These are phyloP conservation scores for Hippophae rhamnoides DNA, from an alignment of 306 rosid genomes.

Conservation along the genomic window DNA sequence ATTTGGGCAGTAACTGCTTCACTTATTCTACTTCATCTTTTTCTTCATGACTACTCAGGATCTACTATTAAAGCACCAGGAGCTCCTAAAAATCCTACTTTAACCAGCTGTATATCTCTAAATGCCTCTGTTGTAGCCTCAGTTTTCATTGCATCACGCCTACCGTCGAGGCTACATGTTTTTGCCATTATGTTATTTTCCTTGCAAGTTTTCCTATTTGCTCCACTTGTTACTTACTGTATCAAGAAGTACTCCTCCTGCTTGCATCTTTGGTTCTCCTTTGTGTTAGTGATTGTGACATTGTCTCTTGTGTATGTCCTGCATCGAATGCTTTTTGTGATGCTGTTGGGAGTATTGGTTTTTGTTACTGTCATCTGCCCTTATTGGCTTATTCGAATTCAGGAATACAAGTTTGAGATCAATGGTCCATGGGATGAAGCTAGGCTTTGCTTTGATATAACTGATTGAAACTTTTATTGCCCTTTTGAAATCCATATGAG, in stretches of 20 bases:
- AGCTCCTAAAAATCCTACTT: slow-evolving; percentile 49
- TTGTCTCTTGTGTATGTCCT: slow-evolving; percentile 51
- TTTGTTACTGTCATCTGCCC: slow-evolving; percentile 77
- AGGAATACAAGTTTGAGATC: slow-evolving; percentile 84
- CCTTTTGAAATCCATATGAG: neutral
- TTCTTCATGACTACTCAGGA: slow-evolving; percentile 80
- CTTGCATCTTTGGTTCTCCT: slow-evolving; percentile 62
- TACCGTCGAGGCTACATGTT: slow-evolving; percentile 76
- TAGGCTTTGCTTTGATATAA: slow-evolving; percentile 84
- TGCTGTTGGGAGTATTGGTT: slow-evolving; percentile 58
- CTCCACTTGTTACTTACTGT: slow-evolving; percentile 72
- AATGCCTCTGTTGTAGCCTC: slow-evolving; percentile 92
- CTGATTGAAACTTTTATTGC: slow-evolving; percentile 39
- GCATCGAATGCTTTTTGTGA: slow-evolving; percentile 42
- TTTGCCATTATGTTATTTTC: slow-evolving; percentile 80
- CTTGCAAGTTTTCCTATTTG: slow-evolving; percentile 78
- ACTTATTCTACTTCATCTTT: slow-evolving; percentile 71
- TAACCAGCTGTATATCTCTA: slow-evolving; percentile 72
- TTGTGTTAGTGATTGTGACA: slow-evolving; percentile 45
- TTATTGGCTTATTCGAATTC: slow-evolving; percentile 79
- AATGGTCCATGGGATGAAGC: slow-evolving; percentile 99
- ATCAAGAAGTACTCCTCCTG: slow-evolving; percentile 61
- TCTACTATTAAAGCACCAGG: slow-evolving; percentile 63
- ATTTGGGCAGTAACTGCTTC: slow-evolving; percentile 67
- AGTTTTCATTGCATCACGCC: slow-evolving; percentile 75